These are phyloP conservation scores for Infundibulicybe gibba DNA, from an alignment of 768 basidiomycete genomes.

Conservation along the genomic window DNA sequence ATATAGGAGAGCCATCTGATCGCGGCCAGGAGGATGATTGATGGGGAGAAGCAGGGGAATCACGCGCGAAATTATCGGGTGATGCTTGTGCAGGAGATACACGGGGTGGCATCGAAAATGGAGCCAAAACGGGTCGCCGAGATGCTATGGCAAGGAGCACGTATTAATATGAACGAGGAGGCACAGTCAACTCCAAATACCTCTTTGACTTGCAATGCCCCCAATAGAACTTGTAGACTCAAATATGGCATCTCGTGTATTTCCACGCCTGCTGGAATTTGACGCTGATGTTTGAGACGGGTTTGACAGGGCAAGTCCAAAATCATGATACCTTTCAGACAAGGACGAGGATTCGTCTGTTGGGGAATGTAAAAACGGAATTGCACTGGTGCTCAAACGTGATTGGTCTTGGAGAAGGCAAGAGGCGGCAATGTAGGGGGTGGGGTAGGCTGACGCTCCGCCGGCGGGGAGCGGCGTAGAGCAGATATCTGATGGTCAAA, in stretches of 20 bases:
- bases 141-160: too few species aligned
- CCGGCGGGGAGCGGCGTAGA: slow-evolving; percentile 35
- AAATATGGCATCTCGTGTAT: slow-evolving; percentile 7
- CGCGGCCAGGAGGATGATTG: background rate
- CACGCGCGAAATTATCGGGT: too few species aligned
- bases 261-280: slow-evolving; percentile 5
- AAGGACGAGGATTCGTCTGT: slow-evolving; percentile 16
- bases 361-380: slow-evolving; percentile 19
- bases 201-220: too few species aligned
- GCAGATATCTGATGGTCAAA: slow-evolving; percentile 53
- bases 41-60: slow-evolving; percentile 4
- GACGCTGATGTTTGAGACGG: slow-evolving; percentile 3
- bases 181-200: too few species aligned
- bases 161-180: too few species aligned
- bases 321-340: slow-evolving; percentile 7
- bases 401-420: slow-evolving; percentile 16
- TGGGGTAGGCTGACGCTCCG: slow-evolving; percentile 20
- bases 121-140: too few species aligned
- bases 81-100: too few species aligned
- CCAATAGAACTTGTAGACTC: background rate
- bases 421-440: slow-evolving; percentile 34
- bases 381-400: slow-evolving; percentile 8
- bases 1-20: too few species aligned
- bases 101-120: too few species aligned
- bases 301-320: slow-evolving; percentile 7